A percentile compares a stretch with the other conserved stretches of the same genome.
Evolutionary conservation across 352 stramenopile genomes (phyloP).

Genomic region (Phytopythium vexans): DNA sequence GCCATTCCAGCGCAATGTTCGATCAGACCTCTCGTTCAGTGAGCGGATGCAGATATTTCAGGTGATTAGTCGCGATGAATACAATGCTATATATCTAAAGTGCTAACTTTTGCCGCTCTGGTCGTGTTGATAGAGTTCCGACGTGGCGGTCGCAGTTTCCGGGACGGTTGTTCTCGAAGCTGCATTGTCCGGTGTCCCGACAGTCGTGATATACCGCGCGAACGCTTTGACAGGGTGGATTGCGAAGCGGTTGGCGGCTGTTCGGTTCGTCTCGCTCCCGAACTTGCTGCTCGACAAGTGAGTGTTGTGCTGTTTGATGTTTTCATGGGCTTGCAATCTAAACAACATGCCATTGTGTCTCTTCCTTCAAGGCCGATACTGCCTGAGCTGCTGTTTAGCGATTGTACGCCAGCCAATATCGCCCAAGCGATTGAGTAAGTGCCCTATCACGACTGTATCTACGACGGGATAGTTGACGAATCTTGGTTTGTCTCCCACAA

Average conservation of each 20-base stretch:
- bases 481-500: slow-evolving; percentile 7
- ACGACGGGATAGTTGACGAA: neutral
- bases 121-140: slow-evolving; percentile 18
- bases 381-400: slow-evolving; percentile 62
- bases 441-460: neutral
- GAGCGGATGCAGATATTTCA: too few species aligned
- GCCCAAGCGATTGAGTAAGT: slow-evolving; percentile 20
- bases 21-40: slow-evolving; percentile 13
- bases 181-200: slow-evolving; percentile 45
- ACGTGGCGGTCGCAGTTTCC: slow-evolving; percentile 60
- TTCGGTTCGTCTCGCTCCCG: slow-evolving; percentile 73
- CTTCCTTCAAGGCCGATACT: slow-evolving; percentile 27
- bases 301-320: neutral
- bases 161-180: slow-evolving; percentile 74
- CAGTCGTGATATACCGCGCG: slow-evolving; percentile 67
- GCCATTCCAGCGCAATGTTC: slow-evolving; percentile 11
- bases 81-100: neutral
- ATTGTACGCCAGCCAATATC: slow-evolving; percentile 48
- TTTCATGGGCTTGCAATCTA: neutral
- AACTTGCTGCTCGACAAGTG: slow-evolving; percentile 65
- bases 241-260: slow-evolving; percentile 42
- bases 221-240: slow-evolving; percentile 62
- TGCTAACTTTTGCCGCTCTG: neutral
- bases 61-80: slow-evolving; percentile 1
- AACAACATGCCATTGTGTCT: neutral